Evolutionary conservation across 768 basidiomycete genomes (phyloP).

Genomic region (Mycena venus): DNA sequence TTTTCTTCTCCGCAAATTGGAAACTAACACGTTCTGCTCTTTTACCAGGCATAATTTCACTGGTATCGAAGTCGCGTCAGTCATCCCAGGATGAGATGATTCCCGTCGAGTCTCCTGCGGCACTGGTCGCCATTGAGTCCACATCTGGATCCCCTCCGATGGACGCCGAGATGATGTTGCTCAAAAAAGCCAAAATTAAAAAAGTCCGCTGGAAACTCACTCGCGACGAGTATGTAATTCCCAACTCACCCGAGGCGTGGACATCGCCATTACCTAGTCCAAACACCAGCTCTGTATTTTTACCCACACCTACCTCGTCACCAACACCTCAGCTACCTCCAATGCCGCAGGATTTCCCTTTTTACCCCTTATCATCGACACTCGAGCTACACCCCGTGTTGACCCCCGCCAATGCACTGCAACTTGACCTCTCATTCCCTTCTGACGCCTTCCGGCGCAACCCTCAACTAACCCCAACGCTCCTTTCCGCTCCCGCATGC

Average conservation of each 20-base stretch:
- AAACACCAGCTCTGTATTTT: not conserved
- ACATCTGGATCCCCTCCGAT: too few relatives aligned
- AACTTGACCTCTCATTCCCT: slow-evolving; percentile 20
- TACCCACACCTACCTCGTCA: not conserved
- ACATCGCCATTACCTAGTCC: slow-evolving; percentile 15
- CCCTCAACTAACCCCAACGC: not conserved
- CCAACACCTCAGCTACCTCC: not conserved
- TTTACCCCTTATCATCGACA: too few relatives aligned
- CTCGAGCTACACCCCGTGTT: slow-evolving; percentile 1
- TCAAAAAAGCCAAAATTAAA: too few relatives aligned
- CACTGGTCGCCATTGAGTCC: too few relatives aligned
- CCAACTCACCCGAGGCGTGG: slow-evolving; percentile 11
- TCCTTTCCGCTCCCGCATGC: not conserved
- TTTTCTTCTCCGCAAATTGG: too few relatives aligned
- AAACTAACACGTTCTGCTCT: too few relatives aligned
- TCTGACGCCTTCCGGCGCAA: slow-evolving; percentile 16
- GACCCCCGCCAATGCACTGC: not conserved
- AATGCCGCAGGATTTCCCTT: too few relatives aligned
- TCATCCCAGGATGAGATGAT: too few relatives aligned
- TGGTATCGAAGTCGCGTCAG: too few relatives aligned
- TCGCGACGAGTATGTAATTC: not conserved
- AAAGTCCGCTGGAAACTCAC: slow-evolving; percentile 5
- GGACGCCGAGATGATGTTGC: too few relatives aligned
- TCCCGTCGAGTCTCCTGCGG: too few relatives aligned
- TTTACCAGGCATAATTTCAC: too few relatives aligned